Evolutionary conservation across 805 yeast genomes (phyloP).

Genomic region (Candida stauntonica): DNA sequence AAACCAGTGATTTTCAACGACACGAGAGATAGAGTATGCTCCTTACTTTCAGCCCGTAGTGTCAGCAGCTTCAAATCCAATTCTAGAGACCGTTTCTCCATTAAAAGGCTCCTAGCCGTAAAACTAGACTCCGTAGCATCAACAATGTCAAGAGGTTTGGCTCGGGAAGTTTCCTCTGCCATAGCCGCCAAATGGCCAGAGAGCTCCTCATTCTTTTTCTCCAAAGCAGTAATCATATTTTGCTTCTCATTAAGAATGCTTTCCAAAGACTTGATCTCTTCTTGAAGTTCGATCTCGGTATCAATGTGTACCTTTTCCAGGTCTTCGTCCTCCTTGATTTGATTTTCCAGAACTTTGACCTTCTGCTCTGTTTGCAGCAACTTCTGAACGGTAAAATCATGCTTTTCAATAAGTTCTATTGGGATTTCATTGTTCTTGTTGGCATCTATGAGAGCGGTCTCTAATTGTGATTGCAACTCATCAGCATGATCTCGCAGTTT

Average conservation of each 20-base stretch:
- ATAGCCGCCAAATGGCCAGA: constrained; percentile 3
- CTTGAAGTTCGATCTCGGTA: constrained; percentile 40
- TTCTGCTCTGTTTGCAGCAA: constrained; percentile 32
- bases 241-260: constrained; percentile 17
- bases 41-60: constrained; percentile 1
- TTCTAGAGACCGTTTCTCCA: constrained; percentile 5
- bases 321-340: constrained; percentile 46
- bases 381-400: too few species aligned
- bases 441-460: constrained; percentile 23
- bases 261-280: constrained; percentile 32
- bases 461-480: constrained; percentile 28
- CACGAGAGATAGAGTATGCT: not conserved
- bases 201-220: constrained; percentile 19
- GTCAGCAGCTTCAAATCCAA: constrained; percentile 7
- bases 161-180: too few species aligned
- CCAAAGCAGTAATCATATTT: constrained; percentile 7
- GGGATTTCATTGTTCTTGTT: constrained; percentile 31
- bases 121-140: too few species aligned
- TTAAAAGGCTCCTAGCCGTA: not conserved
- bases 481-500: constrained; percentile 30
- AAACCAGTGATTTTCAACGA: not conserved
- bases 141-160: too few species aligned
- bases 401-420: constrained; percentile 32
- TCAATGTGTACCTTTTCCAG: constrained; percentile 40
- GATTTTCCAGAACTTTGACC: constrained; percentile 42